Percentiles rank a stretch among this genome's conserved stretches.
These are phyloP conservation scores for Fusarium secorum DNA, from an alignment of 2,329 filamentous ascomycete genomes.

Conservation along the genomic window DNA sequence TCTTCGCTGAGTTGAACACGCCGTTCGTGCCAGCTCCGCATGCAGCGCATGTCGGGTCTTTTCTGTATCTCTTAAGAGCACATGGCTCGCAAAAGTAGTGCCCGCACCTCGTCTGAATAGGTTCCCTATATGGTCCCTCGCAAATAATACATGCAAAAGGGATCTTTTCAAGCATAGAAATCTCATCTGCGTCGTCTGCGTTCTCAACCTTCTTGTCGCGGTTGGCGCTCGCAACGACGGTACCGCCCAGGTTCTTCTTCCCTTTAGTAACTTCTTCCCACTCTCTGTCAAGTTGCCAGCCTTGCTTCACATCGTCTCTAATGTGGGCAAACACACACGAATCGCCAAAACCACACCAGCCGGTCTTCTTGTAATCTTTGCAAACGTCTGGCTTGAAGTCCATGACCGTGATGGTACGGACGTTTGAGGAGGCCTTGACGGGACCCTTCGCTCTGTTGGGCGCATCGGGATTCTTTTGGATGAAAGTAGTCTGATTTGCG, in stretches of 20 bases:
- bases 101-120: slow-evolving; percentile 87
- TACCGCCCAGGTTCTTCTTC: slow-evolving; percentile 68
- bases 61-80: slow-evolving; percentile 84
- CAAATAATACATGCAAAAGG: slow-evolving; percentile 92
- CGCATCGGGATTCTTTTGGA: slow-evolving; percentile 82
- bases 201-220: slow-evolving; percentile 46
- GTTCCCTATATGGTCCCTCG: slow-evolving; percentile 77
- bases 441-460: slow-evolving; percentile 78
- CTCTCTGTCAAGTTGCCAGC: slow-evolving; percentile 93
- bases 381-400: slow-evolving; percentile 95
- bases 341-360: slow-evolving; percentile 51
- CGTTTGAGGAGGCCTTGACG: slow-evolving; percentile 86
- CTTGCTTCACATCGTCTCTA: slow-evolving; percentile 61
- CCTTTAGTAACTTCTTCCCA: slow-evolving; percentile 88
- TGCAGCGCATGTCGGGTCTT: slow-evolving; percentile 84
- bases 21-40: slow-evolving; percentile 87
- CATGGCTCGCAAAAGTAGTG: slow-evolving; percentile 97
- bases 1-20: slow-evolving; percentile 88
- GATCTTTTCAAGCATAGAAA: slow-evolving; percentile 79
- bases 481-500: slow-evolving; percentile 76
- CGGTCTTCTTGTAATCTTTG: slow-evolving; percentile 83
- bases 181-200: slow-evolving; percentile 65
- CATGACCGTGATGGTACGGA: slow-evolving; percentile 87
- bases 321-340: slow-evolving; percentile 68
- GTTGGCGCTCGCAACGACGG: slow-evolving; percentile 67